Conservation (phyloP, 1,139 yeast species). For the Schwanniomyces etchellsii region DNA sequence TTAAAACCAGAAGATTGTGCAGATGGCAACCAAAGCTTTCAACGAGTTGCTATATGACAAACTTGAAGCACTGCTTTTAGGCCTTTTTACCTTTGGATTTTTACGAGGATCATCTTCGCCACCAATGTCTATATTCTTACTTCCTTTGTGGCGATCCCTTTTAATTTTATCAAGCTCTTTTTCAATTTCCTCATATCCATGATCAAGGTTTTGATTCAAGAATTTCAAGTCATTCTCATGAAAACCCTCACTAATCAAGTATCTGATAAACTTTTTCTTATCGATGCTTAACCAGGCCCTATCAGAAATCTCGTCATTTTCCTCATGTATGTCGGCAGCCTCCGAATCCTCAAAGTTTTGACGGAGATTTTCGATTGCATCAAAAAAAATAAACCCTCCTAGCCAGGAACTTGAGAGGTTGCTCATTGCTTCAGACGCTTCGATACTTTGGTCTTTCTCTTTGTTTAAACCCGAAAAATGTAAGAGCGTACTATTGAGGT, state of each 20-base stretch:
- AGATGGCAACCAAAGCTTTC: no score
- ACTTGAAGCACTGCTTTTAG: no score
- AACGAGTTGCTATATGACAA: no score
- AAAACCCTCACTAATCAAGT: conserved; percentile 25
- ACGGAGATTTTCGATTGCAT: conserved; percentile 3
- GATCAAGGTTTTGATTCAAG: conserved; percentile 23
- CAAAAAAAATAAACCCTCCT: conserved; percentile 6
- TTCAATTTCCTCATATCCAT: conserved; percentile 35
- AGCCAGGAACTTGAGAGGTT: not conserved
- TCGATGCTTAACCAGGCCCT: conserved; percentile 9
- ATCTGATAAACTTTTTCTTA: conserved; percentile 25
- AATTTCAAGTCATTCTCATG: conserved; percentile 21
- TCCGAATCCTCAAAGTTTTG: no score
- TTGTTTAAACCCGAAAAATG: no score
- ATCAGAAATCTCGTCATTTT: conserved; percentile 1
- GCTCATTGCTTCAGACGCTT: not conserved
- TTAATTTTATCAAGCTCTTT: conserved; percentile 27
- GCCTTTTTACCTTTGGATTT: no score
- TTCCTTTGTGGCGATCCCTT: conserved; percentile 10
- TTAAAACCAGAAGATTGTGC: no score
- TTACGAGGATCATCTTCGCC: conserved; percentile 23
- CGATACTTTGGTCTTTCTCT: not conserved
- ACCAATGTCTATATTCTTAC: conserved; percentile 25
- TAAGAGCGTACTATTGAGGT: no score
- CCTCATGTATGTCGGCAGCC: no score